Conservation (phyloP, 768 basidiomycete species). For the Tylopilus subfusipes region DNA sequence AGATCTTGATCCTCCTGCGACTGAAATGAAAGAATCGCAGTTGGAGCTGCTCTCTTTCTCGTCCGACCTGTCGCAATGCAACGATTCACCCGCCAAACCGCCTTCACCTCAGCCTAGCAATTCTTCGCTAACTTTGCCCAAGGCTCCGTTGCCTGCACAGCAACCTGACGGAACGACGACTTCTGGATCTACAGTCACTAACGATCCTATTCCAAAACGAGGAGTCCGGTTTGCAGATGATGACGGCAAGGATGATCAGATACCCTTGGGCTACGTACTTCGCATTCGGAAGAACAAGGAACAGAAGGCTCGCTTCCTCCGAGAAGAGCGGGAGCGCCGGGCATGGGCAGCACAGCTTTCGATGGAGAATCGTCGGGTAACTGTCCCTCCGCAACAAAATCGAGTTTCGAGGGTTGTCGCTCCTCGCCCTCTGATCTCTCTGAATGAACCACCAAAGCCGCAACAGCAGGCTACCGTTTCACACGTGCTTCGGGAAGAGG, state of each 20-base stretch:
- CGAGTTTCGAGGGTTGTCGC: slow-evolving; percentile 14
- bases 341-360: slow-evolving; percentile 32
- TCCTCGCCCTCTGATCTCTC: slow-evolving; percentile 17
- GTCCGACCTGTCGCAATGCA: neutral
- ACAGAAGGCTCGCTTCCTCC: slow-evolving; percentile 66
- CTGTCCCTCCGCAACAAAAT: slow-evolving; percentile 4
- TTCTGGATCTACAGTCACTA: slow-evolving; percentile 11
- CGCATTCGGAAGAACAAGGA: slow-evolving; percentile 70
- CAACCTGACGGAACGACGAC: neutral
- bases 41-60: slow-evolving; percentile 3
- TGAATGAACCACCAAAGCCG: slow-evolving; percentile 10
- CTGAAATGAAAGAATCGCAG: slow-evolving; percentile 2
- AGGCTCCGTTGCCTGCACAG: neutral
- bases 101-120: neutral
- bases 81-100: neutral
- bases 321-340: slow-evolving; percentile 54
- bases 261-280: slow-evolving; percentile 68
- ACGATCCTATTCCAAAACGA: slow-evolving; percentile 33
- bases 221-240: slow-evolving; percentile 66
- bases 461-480: slow-evolving; percentile 3
- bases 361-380: slow-evolving; percentile 32
- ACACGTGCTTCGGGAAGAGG: slow-evolving; percentile 37
- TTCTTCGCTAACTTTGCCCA: neutral
- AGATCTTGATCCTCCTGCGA: slow-evolving; percentile 24
- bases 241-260: slow-evolving; percentile 58